A percentile compares a stretch with the other conserved stretches of the same genome.
These are phyloP conservation scores for Plasmodium adleri DNA, from an alignment of 169 alveolate genomes.

Conservation along the genomic window DNA sequence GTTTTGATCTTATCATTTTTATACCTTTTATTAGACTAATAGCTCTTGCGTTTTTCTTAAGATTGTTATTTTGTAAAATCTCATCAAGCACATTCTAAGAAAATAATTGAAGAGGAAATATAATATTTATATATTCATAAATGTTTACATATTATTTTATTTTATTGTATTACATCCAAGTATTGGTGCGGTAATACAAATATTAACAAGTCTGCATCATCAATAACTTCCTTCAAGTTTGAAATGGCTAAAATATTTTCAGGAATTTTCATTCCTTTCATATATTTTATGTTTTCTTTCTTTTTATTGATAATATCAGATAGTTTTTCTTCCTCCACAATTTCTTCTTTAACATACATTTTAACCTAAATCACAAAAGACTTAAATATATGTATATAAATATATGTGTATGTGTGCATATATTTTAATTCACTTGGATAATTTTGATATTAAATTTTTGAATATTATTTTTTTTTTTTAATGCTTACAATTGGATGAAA, in stretches of 20 bases:
- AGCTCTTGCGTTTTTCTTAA: slow-evolving; percentile 85
- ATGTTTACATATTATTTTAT: not conserved
- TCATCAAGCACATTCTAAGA: slow-evolving; percentile 72
- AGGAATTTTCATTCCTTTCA: slow-evolving; percentile 92
- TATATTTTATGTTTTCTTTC: slow-evolving; percentile 91
- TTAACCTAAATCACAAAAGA: slow-evolving; percentile 82
- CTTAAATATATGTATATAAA: not conserved
- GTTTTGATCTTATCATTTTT: slow-evolving; percentile 82
- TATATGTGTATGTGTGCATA: too few species aligned
- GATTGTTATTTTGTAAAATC: slow-evolving; percentile 70
- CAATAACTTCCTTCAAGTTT: slow-evolving; percentile 88
- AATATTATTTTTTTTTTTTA: not conserved
- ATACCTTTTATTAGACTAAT: slow-evolving; percentile 90
- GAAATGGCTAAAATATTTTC: slow-evolving; percentile 90
- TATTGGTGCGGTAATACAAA: slow-evolving; percentile 94
- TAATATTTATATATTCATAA: not conserved
- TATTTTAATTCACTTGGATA: not conserved
- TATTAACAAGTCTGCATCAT: slow-evolving; percentile 89
- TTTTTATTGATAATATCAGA: slow-evolving; percentile 89
- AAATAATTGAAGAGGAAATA: slow-evolving; percentile 9
- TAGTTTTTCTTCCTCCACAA: slow-evolving; percentile 87
- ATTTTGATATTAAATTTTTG: not conserved
- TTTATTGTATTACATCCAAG: slow-evolving; percentile 77
- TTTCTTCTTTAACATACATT: slow-evolving; percentile 92
- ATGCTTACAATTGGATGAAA: slow-evolving; percentile 81